Evolutionary conservation across 805 yeast genomes (phyloP).

Genomic region (Starmerella potacharoeniae): DNA sequence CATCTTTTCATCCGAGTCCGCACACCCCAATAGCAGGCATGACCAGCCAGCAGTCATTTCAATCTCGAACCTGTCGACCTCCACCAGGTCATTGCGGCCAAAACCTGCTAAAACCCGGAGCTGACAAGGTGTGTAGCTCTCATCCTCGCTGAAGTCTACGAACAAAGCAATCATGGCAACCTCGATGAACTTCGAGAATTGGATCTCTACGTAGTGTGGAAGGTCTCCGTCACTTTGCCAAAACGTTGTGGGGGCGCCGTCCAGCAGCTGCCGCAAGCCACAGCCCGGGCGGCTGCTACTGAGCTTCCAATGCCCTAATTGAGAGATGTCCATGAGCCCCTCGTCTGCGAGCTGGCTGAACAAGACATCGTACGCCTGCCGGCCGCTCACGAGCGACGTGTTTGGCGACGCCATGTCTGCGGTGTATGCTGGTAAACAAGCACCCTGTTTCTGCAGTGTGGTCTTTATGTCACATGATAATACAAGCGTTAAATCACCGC

Average conservation of each 20-base stretch:
- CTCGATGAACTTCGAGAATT: slow-evolving; percentile 65
- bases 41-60: slow-evolving; percentile 71
- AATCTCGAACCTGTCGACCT: slow-evolving; percentile 50
- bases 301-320: slow-evolving; percentile 47
- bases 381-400: neutral
- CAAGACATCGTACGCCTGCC: neutral
- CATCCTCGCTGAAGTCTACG: slow-evolving; percentile 63
- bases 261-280: slow-evolving; percentile 61
- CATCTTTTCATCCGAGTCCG: neutral
- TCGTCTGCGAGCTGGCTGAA: neutral
- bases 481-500: neutral
- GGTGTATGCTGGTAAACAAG: neutral
- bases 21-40: slow-evolving; percentile 38
- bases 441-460: too few species aligned
- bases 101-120: slow-evolving; percentile 60
- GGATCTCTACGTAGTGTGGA: slow-evolving; percentile 73
- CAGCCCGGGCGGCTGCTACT: slow-evolving; percentile 55
- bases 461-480: neutral
- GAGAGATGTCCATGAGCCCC: slow-evolving; percentile 48
- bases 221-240: slow-evolving; percentile 96
- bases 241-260: slow-evolving; percentile 53
- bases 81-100: slow-evolving; percentile 65
- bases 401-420: neutral
- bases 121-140: slow-evolving; percentile 80
- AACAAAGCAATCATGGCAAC: slow-evolving; percentile 59